Conservation (phyloP, 164 flowering plant species). For the Platanus orientalis region DNA sequence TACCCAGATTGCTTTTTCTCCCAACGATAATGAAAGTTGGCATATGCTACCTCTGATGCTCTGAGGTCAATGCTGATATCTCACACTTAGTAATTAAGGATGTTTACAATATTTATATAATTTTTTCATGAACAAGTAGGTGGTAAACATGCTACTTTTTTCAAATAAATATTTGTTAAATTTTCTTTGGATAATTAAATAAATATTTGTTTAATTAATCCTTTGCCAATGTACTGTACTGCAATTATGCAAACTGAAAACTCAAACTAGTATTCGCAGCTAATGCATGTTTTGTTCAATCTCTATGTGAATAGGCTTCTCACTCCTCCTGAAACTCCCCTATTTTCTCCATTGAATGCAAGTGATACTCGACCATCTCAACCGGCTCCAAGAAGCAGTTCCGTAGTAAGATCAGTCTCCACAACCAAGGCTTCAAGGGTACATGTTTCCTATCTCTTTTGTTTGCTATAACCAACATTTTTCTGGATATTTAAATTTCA, state of each 20-base stretch:
- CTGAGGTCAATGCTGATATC: not conserved
- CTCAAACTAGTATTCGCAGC: constrained; percentile 4
- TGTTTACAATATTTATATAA: not conserved
- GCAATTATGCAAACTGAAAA: not conserved
- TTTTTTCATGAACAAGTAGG: not conserved
- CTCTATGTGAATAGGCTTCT: constrained; percentile 63
- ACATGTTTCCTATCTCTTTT: constrained; percentile 13
- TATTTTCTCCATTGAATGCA: constrained; percentile 55
- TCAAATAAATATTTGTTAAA: too few species aligned
- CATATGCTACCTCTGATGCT: not conserved
- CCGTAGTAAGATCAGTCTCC: constrained; percentile 49
- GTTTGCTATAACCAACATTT: not conserved
- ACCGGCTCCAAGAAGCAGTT: constrained; percentile 52
- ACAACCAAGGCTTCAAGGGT: constrained; percentile 83
- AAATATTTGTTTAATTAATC: too few species aligned
- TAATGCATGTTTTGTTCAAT: not conserved
- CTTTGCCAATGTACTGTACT: too few species aligned
- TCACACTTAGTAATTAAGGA: not conserved
- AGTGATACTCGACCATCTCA: constrained; percentile 41
- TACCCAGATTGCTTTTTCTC: not conserved
- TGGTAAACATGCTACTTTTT: too few species aligned
- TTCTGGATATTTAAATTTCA: too few species aligned
- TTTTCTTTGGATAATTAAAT: not conserved
- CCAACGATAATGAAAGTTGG: too few species aligned
- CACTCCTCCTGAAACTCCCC: constrained; percentile 95